Evolutionary conservation across 2,329 filamentous ascomycete genomes (phyloP), one percentile per base, ranked within the genome.

Genomic region (Fusarium fujikuroi): DNA sequence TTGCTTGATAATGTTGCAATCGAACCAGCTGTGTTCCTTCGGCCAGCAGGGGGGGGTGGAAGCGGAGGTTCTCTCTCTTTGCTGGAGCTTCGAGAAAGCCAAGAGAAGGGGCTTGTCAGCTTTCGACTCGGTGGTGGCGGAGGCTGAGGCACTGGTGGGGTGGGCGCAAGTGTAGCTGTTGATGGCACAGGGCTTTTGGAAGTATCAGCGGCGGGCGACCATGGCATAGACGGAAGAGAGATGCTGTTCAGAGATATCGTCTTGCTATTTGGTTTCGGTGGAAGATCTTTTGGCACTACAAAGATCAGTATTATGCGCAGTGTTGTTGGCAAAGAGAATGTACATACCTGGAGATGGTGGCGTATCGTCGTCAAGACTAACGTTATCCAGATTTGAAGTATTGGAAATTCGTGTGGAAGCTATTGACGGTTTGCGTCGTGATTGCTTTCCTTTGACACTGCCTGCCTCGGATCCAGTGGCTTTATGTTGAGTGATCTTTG

Each of bases 101-200:
- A 95, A 43, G 93, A 90, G 77, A 97, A 97, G n/a, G 93, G 94
- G 75, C 93, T 94, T 14, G 93, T 95, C 62, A 97, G 88, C 81
- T 96, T 97, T 78, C 94, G 87, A 67, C 88, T 74, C 18, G 85
- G 83, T 5, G 86, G 83, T 25, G 79, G 75, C 28, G 79, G 75
- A 56, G 80, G 43, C 82, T 70, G 71, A 30, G 74, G 75, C 39
- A 76, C 76, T 32, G 79, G 79, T n/a, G 79, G 79, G 47, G 77
- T 76, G 60, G 80, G 80, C 50, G 79, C 76, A 39, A 79, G 76
- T 39, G 78, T 74, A 60, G 79, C 75, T 70, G 79, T 76, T 72
- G 76, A 82, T 73, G 76, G 83, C 78, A 73, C 75, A 28, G 81
- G 81, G 67, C 83, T 85, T 79, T 87, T 90, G 21, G 84, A 78